phyloP scores from a whole-genome alignment of 176 grass and related monocot species.

The Hordeum vulgare region MorexV3_pseudomolecules_assembly NC_058524.1:152969416-152969915 shows the following conservation, averaged over 20 bases:
- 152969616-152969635: not conserved
- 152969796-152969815: not conserved
- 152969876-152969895: not conserved
- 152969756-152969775: not conserved
- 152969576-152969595: not conserved
- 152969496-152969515: not conserved
- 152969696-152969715: not conserved
- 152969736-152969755: not conserved
- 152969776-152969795: not conserved
- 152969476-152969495: not conserved
- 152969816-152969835: not conserved
- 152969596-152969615: not conserved
- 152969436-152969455: not conserved
- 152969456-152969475: not conserved
- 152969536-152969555: not conserved
- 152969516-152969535: not conserved
- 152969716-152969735: not conserved
- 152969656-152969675: not conserved
- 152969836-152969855: not conserved
- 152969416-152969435: not conserved
- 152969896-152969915: conserved; percentile 9
- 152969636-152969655: not conserved
- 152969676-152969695: not conserved
- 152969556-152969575: not conserved
- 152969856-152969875: not conserved